Evolutionary conservation across 441 rosid genomes (phyloP).

Genomic region (Gossypium laxum): DNA sequence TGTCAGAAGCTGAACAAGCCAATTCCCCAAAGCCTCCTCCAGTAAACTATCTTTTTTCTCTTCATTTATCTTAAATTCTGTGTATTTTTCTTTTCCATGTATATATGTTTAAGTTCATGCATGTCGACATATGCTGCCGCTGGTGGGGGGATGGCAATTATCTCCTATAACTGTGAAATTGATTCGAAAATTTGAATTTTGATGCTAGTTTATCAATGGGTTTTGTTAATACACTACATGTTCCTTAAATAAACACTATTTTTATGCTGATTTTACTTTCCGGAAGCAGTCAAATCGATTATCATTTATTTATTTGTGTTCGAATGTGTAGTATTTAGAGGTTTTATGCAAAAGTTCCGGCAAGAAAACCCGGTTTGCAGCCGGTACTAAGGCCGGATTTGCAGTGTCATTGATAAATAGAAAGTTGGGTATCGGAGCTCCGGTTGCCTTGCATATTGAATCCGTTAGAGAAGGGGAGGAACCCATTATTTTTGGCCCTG

Average conservation of each 20-base stretch:
- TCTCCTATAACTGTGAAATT: not conserved
- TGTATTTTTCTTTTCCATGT: not conserved
- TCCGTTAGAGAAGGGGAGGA: constrained; percentile 62
- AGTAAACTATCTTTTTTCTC: constrained; percentile 15
- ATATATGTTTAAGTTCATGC: not conserved
- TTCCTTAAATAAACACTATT: not conserved
- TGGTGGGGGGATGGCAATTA: not conserved
- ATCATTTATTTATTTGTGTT: not conserved
- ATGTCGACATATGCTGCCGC: not conserved
- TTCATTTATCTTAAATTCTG: not conserved
- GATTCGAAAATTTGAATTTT: not conserved
- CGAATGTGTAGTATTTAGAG: constrained; percentile 35
- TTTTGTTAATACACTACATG: not conserved
- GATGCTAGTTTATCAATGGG: not conserved
- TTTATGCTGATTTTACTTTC: not conserved
- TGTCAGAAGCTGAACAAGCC: constrained; percentile 23
- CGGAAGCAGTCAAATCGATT: not conserved
- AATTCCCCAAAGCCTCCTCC: constrained; percentile 18
- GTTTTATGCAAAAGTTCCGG: constrained; percentile 44
- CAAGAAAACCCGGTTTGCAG: constrained; percentile 46
- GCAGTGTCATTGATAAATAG: constrained; percentile 65
- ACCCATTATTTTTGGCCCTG: constrained; percentile 63
- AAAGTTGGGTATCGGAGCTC: constrained; percentile 35
- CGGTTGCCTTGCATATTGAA: constrained; percentile 47
- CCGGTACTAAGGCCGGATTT: constrained; percentile 64